phyloP scores from a whole-genome alignment of 495 filamentous ascomycete genomes.

The Penicillium bovifimosum region DNA sequence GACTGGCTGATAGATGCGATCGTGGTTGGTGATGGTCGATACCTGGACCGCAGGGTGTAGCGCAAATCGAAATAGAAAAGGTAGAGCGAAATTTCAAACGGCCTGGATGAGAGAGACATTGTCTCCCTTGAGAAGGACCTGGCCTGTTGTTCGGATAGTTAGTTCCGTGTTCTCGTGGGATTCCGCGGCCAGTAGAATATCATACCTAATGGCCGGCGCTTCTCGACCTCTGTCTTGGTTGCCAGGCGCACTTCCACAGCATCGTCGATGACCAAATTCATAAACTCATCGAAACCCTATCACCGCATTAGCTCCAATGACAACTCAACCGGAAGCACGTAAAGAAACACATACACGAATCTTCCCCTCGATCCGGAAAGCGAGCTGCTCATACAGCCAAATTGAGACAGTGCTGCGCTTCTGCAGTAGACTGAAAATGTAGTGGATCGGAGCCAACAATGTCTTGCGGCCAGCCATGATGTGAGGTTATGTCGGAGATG shows the following conservation, averaged over 20 bases:
- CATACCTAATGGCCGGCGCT: conserved; percentile 73
- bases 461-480: conserved; percentile 86
- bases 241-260: conserved; percentile 86
- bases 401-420: conserved; percentile 81
- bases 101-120: conserved; percentile 94
- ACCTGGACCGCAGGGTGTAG: conserved; percentile 31
- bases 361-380: conserved; percentile 89
- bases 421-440: conserved; percentile 95
- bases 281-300: conserved; percentile 96
- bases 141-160: conserved; percentile 53
- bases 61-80: conserved; percentile 19
- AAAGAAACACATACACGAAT: conserved; percentile 59
- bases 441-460: conserved; percentile 93
- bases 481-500: conserved; percentile 10
- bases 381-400: conserved; percentile 95
- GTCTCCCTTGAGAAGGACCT: conserved; percentile 95
- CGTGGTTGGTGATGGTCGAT: conserved; percentile 52
- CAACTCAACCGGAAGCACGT: background rate
- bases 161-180: conserved; percentile 6
- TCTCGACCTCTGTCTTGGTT: conserved; percentile 76
- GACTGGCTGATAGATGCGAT: conserved; percentile 66
- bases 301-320: background rate
- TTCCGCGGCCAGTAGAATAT: background rate
- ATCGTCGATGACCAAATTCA: conserved; percentile 97
- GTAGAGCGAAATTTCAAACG: conserved; percentile 33